These are phyloP conservation scores for Gymnopilus junonius DNA, from an alignment of 768 basidiomycete genomes.

Conservation along the genomic window DNA sequence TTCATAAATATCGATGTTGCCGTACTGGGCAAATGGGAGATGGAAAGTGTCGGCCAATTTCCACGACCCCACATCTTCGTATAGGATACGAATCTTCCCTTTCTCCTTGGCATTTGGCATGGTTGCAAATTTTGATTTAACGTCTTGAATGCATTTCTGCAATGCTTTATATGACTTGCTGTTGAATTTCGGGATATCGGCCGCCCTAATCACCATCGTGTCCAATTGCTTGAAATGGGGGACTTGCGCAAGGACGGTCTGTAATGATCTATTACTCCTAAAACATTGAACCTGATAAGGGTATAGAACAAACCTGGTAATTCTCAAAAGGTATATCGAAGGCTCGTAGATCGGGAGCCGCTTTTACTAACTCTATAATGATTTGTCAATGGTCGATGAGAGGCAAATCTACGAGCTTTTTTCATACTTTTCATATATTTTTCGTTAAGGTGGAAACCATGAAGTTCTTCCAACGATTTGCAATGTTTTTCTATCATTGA, in stretches of 20 bases:
- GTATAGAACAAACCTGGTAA: neutral
- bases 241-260: neutral
- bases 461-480: slow-evolving; percentile 27
- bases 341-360: neutral
- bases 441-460: slow-evolving; percentile 20
- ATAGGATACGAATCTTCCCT: neutral
- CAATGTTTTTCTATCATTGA: slow-evolving; percentile 27
- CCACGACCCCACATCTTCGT: neutral
- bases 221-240: neutral
- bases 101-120: neutral
- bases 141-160: neutral
- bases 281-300: neutral
- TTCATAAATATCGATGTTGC: neutral
- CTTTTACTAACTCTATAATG: slow-evolving; percentile 1
- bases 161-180: neutral
- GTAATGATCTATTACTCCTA: neutral
- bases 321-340: neutral
- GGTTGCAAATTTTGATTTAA: neutral
- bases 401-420: neutral
- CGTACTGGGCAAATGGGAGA: neutral
- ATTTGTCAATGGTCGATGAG: neutral
- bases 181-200: neutral
- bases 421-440: slow-evolving; percentile 25
- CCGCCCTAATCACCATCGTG: neutral
- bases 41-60: neutral